phyloP scores from a whole-genome alignment of 192 early-diverging fungal species.

The Rhizophlyctis rosea region DNA sequence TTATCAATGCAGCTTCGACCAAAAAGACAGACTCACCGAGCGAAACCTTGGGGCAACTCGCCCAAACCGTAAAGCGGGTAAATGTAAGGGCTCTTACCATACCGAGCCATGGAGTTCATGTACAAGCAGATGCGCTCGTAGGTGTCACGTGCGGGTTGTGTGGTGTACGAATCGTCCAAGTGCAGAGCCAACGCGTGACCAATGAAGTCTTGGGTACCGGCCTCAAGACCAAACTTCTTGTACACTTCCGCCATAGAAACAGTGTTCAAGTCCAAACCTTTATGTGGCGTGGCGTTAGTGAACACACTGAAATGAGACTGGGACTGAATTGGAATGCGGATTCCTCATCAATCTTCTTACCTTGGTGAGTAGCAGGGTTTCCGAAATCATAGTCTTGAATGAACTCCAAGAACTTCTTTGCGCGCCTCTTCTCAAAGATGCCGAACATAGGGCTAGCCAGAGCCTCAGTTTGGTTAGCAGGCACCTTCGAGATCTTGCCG shows the following conservation, averaged over 20 bases:
- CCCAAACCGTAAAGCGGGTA: conserved; percentile 98
- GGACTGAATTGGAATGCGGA: background rate
- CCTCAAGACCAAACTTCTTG: conserved; percentile 85
- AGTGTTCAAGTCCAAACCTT: conserved; percentile 73
- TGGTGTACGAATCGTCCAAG: conserved; percentile 77
- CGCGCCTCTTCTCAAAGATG: conserved; percentile 89
- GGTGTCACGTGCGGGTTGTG: conserved; percentile 72
- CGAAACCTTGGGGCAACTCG: conserved; percentile 97
- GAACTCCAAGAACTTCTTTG: conserved; percentile 94
- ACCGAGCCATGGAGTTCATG: conserved; percentile 84
- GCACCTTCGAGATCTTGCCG: conserved; percentile 93
- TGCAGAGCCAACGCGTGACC: conserved; percentile 97
- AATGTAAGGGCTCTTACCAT: conserved; percentile 96
- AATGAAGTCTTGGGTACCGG: conserved; percentile 95
- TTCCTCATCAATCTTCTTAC: conserved; percentile 22
- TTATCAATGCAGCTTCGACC: no score
- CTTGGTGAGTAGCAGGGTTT: conserved; percentile 78
- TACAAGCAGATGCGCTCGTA: conserved; percentile 91
- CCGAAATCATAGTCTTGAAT: conserved; percentile 86
- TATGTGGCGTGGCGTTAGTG: background rate
- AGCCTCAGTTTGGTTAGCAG: conserved; percentile 85
- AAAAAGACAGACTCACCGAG: conserved; percentile 52
- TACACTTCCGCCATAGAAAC: conserved; percentile 83
- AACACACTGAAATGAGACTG: background rate
- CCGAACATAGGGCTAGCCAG: conserved; percentile 83